These are phyloP conservation scores for Phytophthora multivora DNA, from an alignment of 352 stramenopile genomes.

Conservation along the genomic window DNA sequence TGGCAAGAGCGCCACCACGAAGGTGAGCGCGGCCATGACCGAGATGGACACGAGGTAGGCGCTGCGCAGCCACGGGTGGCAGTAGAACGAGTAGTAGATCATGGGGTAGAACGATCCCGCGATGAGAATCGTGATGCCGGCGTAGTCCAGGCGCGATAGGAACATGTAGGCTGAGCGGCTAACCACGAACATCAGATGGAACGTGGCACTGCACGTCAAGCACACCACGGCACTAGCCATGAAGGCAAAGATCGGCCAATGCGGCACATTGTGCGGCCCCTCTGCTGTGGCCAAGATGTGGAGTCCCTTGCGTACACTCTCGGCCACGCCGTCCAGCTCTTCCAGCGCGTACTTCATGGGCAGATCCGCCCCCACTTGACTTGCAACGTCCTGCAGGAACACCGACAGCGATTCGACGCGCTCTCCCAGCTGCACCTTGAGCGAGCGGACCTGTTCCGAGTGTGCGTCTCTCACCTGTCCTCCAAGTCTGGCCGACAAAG, in stretches of 20 bases:
- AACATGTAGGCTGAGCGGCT: slow-evolving; percentile 76
- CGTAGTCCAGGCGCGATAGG: slow-evolving; percentile 83
- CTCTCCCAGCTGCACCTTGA: slow-evolving; percentile 61
- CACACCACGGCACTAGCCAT: slow-evolving; percentile 85
- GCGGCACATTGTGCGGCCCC: slow-evolving; percentile 67
- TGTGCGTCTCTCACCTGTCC: slow-evolving; percentile 48
- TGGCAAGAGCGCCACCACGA: slow-evolving; percentile 72
- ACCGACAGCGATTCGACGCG: slow-evolving; percentile 72
- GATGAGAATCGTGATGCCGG: slow-evolving; percentile 88
- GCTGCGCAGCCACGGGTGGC: slow-evolving; percentile 64
- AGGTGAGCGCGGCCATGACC: slow-evolving; percentile 68
- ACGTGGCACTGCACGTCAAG: slow-evolving; percentile 80
- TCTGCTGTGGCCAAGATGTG: slow-evolving; percentile 73
- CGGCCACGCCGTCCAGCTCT: slow-evolving; percentile 71
- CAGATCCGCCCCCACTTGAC: slow-evolving; percentile 73
- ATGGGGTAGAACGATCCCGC: slow-evolving; percentile 86
- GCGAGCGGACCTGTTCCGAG: slow-evolving; percentile 54
- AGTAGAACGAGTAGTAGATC: slow-evolving; percentile 92
- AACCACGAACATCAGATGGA: slow-evolving; percentile 87
- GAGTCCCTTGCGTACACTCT: slow-evolving; percentile 82
- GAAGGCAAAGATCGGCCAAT: slow-evolving; percentile 89
- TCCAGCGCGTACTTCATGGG: slow-evolving; percentile 79
- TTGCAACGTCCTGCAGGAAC: slow-evolving; percentile 73
- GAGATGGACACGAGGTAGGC: slow-evolving; percentile 74
- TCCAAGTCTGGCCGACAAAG: slow-evolving; percentile 57